Conservation (phyloP, 2,329 filamentous ascomycete genomes). For the Blastomyces parvus region DNA sequence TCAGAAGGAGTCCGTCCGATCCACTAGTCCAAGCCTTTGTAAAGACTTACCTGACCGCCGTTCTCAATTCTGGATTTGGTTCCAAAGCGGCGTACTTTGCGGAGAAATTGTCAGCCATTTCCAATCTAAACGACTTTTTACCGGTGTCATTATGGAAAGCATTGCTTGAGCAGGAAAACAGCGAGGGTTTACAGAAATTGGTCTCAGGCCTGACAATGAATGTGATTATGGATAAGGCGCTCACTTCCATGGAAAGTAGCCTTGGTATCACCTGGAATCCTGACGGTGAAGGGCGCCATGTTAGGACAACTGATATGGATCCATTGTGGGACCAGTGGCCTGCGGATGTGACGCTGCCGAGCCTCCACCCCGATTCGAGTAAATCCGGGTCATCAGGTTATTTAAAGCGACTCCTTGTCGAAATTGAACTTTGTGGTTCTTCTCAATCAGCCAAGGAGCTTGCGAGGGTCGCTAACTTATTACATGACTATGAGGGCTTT, state of each 20-base stretch:
- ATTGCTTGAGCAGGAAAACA: conserved; percentile 17
- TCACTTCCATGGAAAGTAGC: conserved; percentile 24
- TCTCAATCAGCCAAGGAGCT: conserved; percentile 25
- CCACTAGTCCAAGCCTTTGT: conserved; percentile 14
- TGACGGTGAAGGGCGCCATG: conserved; percentile 13
- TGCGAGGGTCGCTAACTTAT: conserved; percentile 22
- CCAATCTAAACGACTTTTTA: conserved; percentile 18
- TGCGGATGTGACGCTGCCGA: conserved; percentile 3
- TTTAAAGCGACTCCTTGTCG: neutral
- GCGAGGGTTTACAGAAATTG: conserved; percentile 19
- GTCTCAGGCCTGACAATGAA: conserved; percentile 18
- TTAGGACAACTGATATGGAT: conserved; percentile 16
- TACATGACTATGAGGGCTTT: conserved; percentile 29
- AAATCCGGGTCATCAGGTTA: neutral
- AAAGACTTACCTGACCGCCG: conserved; percentile 21
- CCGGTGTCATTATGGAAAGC: conserved; percentile 10
- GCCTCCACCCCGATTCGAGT: conserved; percentile 16
- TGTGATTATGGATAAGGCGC: conserved; percentile 20
- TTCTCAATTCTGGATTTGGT: conserved; percentile 20
- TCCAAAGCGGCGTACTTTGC: conserved; percentile 20
- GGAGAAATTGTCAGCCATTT: conserved; percentile 21
- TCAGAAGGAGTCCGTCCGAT: neutral
- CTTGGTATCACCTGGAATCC: conserved; percentile 25
- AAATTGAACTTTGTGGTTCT: conserved; percentile 19
- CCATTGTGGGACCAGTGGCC: conserved; percentile 9